These are phyloP conservation scores for Lactuca saligna DNA, from an alignment of 129 eudicot genomes.

Conservation along the genomic window DNA sequence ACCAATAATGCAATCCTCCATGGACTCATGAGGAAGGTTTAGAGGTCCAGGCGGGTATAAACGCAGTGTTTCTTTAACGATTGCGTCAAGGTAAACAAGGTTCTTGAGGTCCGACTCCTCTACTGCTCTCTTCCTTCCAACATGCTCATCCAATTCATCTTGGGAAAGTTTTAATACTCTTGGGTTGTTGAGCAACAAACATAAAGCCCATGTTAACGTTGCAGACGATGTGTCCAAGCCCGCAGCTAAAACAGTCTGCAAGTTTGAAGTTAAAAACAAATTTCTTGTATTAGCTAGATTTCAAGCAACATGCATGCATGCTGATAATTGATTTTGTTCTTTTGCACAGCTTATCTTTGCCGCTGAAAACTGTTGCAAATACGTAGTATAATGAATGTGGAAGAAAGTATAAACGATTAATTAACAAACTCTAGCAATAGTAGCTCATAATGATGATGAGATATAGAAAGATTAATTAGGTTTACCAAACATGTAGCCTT, in stretches of 20 bases:
- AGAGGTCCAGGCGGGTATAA: constrained; percentile 37
- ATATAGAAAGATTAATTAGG: too few relatives aligned
- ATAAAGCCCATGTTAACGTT: constrained; percentile 33
- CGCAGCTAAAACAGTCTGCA: constrained; percentile 15
- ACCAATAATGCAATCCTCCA: constrained; percentile 27
- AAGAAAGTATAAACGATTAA: too few relatives aligned
- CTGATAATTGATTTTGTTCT: neutral
- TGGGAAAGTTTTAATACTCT: neutral
- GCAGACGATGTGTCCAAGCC: constrained; percentile 14
- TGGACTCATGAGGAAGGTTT: constrained; percentile 17
- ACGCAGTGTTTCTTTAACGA: constrained; percentile 37
- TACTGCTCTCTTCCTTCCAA: constrained; percentile 32
- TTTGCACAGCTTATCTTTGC: too few relatives aligned
- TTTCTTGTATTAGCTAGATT: neutral
- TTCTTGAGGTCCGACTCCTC: constrained; percentile 40
- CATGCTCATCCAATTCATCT: constrained; percentile 27
- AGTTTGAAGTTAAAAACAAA: neutral
- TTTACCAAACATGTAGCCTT: constrained; percentile 36
- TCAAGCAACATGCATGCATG: too few relatives aligned
- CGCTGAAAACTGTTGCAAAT: too few relatives aligned
- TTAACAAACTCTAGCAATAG: neutral
- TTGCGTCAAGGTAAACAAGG: constrained; percentile 30
- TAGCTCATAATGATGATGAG: too few relatives aligned
- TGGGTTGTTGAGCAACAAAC: neutral
- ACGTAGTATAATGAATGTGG: too few relatives aligned